Evolutionary conservation across 148 eudicot species (phyloP).

Genomic region (Dianthus caryophyllus): DNA sequence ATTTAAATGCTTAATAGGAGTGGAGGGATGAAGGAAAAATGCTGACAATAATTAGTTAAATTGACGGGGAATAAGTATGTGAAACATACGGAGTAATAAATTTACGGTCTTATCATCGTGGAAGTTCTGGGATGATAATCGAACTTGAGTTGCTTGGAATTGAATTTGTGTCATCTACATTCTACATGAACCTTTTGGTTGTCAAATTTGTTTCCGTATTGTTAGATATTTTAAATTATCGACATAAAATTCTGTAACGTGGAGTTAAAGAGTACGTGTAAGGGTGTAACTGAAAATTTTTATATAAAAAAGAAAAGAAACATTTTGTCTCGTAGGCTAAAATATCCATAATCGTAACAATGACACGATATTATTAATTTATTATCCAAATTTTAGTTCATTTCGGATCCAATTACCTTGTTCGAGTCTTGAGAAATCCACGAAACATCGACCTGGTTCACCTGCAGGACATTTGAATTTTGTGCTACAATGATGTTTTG

Average conservation of each 20-base stretch:
- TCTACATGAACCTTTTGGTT: background rate
- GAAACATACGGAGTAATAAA: too few relatives aligned
- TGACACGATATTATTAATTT: background rate
- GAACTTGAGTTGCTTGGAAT: background rate
- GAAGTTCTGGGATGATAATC: background rate
- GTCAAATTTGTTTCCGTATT: background rate
- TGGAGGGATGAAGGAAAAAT: too few relatives aligned
- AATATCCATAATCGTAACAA: background rate
- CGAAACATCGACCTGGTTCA: background rate
- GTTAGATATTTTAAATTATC: background rate
- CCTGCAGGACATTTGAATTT: background rate
- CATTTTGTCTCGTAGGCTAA: too few relatives aligned
- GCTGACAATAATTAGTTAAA: too few relatives aligned
- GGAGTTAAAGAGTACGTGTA: too few relatives aligned
- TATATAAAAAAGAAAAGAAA: too few relatives aligned
- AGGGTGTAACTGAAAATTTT: too few relatives aligned
- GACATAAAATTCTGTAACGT: too few relatives aligned
- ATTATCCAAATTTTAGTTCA: background rate
- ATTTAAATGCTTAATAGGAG: too few relatives aligned
- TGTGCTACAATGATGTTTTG: background rate
- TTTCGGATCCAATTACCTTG: background rate
- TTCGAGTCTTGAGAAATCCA: background rate
- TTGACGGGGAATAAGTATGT: too few relatives aligned
- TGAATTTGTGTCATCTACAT: background rate
- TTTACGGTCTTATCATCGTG: background rate